Percentiles rank a stretch among this genome's conserved stretches.
These are phyloP conservation scores for Zoysia pacifica DNA, from an alignment of 176 grass and related monocot genomes.

Conservation along the genomic window DNA sequence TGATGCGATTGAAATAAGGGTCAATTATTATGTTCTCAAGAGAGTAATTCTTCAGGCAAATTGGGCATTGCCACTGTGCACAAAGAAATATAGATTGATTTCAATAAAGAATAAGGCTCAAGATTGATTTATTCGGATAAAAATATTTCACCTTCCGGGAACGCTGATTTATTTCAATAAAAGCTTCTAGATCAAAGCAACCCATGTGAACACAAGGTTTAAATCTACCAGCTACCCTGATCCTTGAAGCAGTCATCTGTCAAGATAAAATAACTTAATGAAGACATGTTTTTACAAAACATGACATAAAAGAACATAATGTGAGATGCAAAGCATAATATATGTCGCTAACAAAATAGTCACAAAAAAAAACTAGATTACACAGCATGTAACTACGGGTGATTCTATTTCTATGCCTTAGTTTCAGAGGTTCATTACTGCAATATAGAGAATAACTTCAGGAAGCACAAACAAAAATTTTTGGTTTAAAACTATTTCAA, in stretches of 20 bases:
- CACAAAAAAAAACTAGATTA: conserved; percentile 18
- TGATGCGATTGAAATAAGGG: conserved; percentile 94
- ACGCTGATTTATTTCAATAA: conserved; percentile 76
- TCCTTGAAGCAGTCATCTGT: conserved; percentile 85
- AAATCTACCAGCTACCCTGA: conserved; percentile 86
- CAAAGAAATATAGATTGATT: conserved; percentile 31
- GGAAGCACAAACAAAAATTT: conserved; percentile 11
- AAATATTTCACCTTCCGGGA: conserved; percentile 76
- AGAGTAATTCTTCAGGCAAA: conserved; percentile 88
- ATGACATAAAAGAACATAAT: conserved; percentile 5
- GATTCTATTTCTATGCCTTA: neutral
- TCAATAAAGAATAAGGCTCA: conserved; percentile 5
- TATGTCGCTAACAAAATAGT: conserved; percentile 3
- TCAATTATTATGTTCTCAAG: conserved; percentile 81
- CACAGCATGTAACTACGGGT: neutral
- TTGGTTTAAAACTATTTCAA: neutral
- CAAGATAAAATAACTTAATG: conserved; percentile 35
- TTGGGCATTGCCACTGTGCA: conserved; percentile 95
- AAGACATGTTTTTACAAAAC: conserved; percentile 19
- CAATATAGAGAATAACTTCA: conserved; percentile 25
- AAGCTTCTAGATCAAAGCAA: conserved; percentile 97
- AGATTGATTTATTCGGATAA: neutral
- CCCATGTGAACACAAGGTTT: conserved; percentile 89
- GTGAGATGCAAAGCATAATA: neutral
- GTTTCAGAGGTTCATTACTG: conserved; percentile 4